Evolutionary conservation across 2,329 filamentous ascomycete species (phyloP), one percentile per base, ranked within the genome.

Genomic region (Myriosclerotinia scirpicola): DNA sequence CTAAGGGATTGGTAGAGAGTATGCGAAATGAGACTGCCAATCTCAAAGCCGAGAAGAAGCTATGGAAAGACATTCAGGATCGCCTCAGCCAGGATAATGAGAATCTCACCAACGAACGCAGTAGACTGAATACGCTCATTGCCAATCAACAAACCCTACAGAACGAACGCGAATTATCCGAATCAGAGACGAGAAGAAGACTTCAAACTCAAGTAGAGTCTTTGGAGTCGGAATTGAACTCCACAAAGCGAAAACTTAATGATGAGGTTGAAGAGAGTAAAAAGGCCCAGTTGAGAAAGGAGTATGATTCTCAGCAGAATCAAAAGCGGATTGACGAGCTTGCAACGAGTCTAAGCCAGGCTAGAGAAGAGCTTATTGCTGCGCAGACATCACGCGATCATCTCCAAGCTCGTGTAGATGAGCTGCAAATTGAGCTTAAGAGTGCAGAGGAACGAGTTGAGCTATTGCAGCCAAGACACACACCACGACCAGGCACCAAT

Each of bases 301-400:
- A 98, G 75, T 97, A 91, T 70, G 95, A 99, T 69, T 86, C 90
- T 53, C 90, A 92, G 71, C 92, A 98, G 76, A 88, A 86, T 61
- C 92, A 97, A 77, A 95, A 93, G 78, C 88, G 93, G 62, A 95
- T 98, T 68, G 94, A 99, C 71, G 94, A 98, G 74, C 85, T 99
- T 55, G 90, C 94, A 69, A 83, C 88, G 42, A 94, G 87, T 73
- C 82, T 97, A 52, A 85, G 91, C 71, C 87, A 92, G 68, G 87
- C 89, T 61, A 91, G 94, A 54, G 93, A 98, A 77, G 93, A 97
- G 73, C 85, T 96, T 62, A 87, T 95, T 55, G 88, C 89, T 36
- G 87, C 89, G 34, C 97, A 96, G 82, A 97, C 94, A 1, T 91
- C 87, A 56, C 88, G 90, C 58, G 94, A 98, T 76, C 91, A 97